Conservation (phyloP, 1,284 basidiomycete genomes). For the Garcileccinum viscosum region DNA sequence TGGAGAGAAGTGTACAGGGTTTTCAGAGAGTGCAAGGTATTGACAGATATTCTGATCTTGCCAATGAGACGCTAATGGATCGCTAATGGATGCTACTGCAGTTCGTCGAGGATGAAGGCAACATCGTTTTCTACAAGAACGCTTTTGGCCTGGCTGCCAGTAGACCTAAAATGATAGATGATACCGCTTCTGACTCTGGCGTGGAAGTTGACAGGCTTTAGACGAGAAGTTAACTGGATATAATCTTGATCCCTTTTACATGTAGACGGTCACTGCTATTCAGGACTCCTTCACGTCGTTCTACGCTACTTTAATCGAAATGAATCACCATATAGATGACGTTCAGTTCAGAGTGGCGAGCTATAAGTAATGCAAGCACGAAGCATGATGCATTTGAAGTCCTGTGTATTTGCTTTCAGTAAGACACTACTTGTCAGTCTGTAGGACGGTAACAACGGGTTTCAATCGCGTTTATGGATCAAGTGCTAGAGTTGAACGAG, state of each 20-base stretch:
- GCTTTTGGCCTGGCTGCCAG: conserved; percentile 76
- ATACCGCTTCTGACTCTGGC: conserved; percentile 82
- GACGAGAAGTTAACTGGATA: conserved; percentile 17
- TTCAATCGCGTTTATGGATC: no score
- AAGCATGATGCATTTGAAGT: no score
- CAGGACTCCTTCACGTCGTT: background rate
- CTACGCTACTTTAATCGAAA: conserved; percentile 1
- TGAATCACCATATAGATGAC: background rate
- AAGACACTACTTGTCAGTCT: no score
- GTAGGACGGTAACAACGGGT: background rate
- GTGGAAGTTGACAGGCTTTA: conserved; percentile 68
- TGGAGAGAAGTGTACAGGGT: conserved; percentile 83
- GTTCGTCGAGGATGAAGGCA: conserved; percentile 93
- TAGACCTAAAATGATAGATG: conserved; percentile 68
- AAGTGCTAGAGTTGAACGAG: no score
- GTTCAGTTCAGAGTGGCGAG: background rate
- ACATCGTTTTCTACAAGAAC: conserved; percentile 94
- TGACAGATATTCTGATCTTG: background rate
- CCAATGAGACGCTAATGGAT: conserved; percentile 20
- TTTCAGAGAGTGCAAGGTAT: conserved; percentile 75
- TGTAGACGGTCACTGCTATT: conserved; percentile 16
- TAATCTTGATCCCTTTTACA: conserved; percentile 6
- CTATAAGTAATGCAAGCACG: background rate
- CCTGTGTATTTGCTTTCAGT: no score
- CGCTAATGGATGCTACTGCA: conserved; percentile 36